phyloP scores from a whole-genome alignment of 345 rosid species.

The Eutrema japonicum region DNA sequence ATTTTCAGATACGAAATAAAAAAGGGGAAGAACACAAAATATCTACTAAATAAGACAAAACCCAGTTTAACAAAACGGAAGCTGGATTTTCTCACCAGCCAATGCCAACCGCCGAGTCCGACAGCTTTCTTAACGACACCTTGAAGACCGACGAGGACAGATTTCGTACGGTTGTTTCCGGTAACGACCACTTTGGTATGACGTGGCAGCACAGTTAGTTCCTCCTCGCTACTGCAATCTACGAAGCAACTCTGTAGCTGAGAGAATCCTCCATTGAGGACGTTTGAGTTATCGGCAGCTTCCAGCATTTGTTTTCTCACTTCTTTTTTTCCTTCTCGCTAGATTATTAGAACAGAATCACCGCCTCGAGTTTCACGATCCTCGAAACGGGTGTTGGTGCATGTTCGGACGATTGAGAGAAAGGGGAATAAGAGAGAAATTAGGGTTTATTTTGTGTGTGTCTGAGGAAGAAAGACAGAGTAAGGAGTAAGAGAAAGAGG shows the following conservation, averaged over 20 bases:
- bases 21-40: background rate
- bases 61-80: background rate
- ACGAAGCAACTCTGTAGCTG: constrained; percentile 52
- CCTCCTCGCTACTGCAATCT: constrained; percentile 78
- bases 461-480: constrained; percentile 46
- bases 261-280: constrained; percentile 63
- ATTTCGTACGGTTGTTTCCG: constrained; percentile 97
- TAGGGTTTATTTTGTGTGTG: constrained; percentile 35
- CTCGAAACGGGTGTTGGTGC: constrained; percentile 53
- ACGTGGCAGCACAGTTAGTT: constrained; percentile 87
- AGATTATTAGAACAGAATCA: background rate
- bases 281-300: constrained; percentile 60
- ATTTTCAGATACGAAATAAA: background rate
- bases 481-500: constrained; percentile 18
- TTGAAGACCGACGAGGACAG: constrained; percentile 92
- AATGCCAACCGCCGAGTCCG: constrained; percentile 98
- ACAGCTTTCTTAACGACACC: constrained; percentile 98
- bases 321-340: background rate
- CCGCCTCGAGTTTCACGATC: constrained; percentile 36
- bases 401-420: constrained; percentile 47
- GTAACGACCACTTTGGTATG: constrained; percentile 95
- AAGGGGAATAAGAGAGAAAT: constrained; percentile 44
- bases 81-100: constrained; percentile 67
- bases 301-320: constrained; percentile 58
- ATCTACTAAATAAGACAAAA: constrained; percentile 22